Base-by-base conservation (phyloP, 2,329 filamentous ascomycete genomes). In the Fusarium burgessii region DNA sequence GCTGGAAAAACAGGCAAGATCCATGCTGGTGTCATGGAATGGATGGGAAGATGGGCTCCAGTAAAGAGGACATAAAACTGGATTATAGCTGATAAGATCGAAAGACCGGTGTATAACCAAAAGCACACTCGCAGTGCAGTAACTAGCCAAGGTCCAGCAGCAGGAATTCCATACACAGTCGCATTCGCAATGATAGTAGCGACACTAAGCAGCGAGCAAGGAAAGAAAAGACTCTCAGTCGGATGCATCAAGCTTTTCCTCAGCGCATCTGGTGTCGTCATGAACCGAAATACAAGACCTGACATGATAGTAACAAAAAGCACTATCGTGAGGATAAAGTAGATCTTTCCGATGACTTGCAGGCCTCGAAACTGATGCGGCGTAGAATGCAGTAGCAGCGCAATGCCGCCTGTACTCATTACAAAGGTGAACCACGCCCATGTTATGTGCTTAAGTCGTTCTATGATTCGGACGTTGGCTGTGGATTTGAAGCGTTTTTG, bases 171-270 rank as follows among this genome's bases (percentile, higher is more conserved):
- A 77, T 91, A 92, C 67, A 90, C 86, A 11, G 88, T 87, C 42
- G 91, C 84, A 72, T 91, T 91, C 73, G 90, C 88, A 70, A 91
- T 83, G 20, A 91, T 81, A 45, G 90, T 91, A 4, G 89, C 90
- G 66, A 91, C 84, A 40, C 88, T 90, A 60, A 92, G 89, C 38
- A 90, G 82, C 7, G 85, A 85, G 4, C 89, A 88, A 0, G 89
- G 89, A 8, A 90, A 86, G 78, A 91, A 92, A 11, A 92, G 82
- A 27, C 85, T 87, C 74, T 92, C 90, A 0, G 89, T 91, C 0
- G 87, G 73, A 50, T 76, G 70, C 42, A 73, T 58, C 15, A 77
- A 50, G 18, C 75, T 77, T 7, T 68, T 84, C 68, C 82, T 84
- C 74, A 92, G 89, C 1, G 87, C 90, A 32, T 84, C 81, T 0